Base-by-base conservation (phyloP, 495 filamentous ascomycete species). In the Podospora pseudoanserina region DNA sequence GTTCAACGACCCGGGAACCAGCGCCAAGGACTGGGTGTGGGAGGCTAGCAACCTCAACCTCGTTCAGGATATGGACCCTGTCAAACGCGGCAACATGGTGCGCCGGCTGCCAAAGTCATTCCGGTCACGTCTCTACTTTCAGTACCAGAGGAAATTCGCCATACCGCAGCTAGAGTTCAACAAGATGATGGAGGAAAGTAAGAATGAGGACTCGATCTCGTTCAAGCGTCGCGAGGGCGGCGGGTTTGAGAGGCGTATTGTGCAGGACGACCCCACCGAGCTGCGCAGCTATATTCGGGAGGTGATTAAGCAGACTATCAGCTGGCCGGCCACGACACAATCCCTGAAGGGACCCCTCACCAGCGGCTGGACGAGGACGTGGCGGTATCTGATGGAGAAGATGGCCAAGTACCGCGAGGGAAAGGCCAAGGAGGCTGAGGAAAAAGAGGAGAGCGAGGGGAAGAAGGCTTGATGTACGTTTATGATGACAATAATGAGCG, bases 51-150 rank as follows among this genome's bases (percentile, higher is more conserved):
- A 82, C 64, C 73, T 85, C 44, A 83, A 79, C 23, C 80, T 99
- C 56, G 82, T 77, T 28, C 95, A 99, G 75, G 94, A 98, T 75
- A 94, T 97, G 91, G 91, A 97, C 71, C 92, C 92, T 0, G 77
- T 91, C 58, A 92, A 89, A 73, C 87, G 95, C 57, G 93, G 91
- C 23, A 98, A 99, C 75, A 98, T 98, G 91, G 94, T 99, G 9
- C 88, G 96, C 13, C 89, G 95, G 27, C 81, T 99, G 15, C 96
- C 95, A 0, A 93, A 91, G 66, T 82, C 88, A 1, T 98, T 99
- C 85, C 86, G 95, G 16, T 84, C 91, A 60, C 93, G 92, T 70
- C 78, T 99, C 2, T 99, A 98, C 79, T 96, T 95, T 78, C 88
- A 92, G 72, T 98, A 96, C 72, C 95, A 97, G 78, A 85, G 89